Evolutionary conservation across 345 rosid genomes (phyloP), one percentile per base, ranked within the genome.

Genomic region (Capsella bursapastoris): DNA sequence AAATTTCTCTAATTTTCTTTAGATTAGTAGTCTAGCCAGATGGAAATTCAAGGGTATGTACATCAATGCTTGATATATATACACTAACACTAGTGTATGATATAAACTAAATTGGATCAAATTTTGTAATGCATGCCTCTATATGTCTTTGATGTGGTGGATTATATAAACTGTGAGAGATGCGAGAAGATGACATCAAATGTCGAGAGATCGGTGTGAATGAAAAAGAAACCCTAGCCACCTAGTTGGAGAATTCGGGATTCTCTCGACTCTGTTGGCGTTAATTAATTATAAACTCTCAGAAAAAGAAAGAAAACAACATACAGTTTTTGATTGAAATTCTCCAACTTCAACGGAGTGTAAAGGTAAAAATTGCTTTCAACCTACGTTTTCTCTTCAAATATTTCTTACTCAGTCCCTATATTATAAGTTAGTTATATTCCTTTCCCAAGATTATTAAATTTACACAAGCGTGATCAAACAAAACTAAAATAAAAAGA

Each of bases 181-280:
- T 25, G 28, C 15, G 15, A 10, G 6, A 29, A 29, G 11, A 55
- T 52, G 13, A 4, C 44, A 15, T 52, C 55, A 52, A 31, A 41
- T 62, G 34, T 43, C 2, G 35, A 61, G 48, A 41, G 53, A 34
- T 62, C n/a, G 43, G 50, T 72, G 69, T 55, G 18, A 51, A 13
- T 51, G 32, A 61, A 29, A 14, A 52, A 15, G 10, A 61, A 75
- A 37, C 66, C 78, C 72, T 73, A 73, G 52, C 22, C 22, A 18
- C 22, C 72, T 73, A 73, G 43, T 34, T 56, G 3, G 48, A 73
- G 15, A 25, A 27, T 50, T 18, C 22, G 57, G 16, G 16, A 29
- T 73, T 73, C 53, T 65, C 13, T 9, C 25, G 34, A 57, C 22
- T 55, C 35, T 13, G 9, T 51, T 37, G 62, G 44, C 74, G 16